phyloP scores from a whole-genome alignment of 2,329 filamentous ascomycete genomes.

The Fusarium sp. region DNA sequence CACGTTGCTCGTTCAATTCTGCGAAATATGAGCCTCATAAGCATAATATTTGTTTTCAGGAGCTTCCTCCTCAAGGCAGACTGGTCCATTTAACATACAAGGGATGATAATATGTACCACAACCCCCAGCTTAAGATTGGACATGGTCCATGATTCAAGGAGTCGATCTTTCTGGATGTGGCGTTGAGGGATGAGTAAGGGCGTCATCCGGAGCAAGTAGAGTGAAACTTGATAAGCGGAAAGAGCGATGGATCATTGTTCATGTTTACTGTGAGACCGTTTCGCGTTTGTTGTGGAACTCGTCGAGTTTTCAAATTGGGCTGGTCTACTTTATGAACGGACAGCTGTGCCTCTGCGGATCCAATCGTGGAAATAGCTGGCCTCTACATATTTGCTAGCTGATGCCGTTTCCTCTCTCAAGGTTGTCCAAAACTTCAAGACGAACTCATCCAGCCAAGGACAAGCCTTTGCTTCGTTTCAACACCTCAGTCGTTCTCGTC shows the following conservation, averaged over 20 bases:
- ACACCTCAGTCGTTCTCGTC: conserved; percentile 4
- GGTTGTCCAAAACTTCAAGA: conserved; percentile 27
- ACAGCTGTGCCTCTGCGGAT: conserved; percentile 18
- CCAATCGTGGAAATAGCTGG: conserved; percentile 32
- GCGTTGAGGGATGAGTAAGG: conserved; percentile 35
- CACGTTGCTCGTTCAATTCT: neutral
- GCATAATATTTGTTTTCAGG: conserved; percentile 4
- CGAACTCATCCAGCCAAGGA: conserved; percentile 3
- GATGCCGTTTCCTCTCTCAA: conserved; percentile 14
- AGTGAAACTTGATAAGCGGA: conserved; percentile 21
- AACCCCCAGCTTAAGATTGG: conserved; percentile 27
- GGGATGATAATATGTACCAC: conserved; percentile 33
- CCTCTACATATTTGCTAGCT: conserved; percentile 2
- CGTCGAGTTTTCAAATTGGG: neutral
- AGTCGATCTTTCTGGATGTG: conserved; percentile 36
- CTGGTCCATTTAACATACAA: conserved; percentile 25
- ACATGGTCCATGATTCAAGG: conserved; percentile 43
- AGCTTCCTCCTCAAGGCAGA: conserved; percentile 1
- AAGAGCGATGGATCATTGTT: conserved; percentile 10
- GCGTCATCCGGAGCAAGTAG: conserved; percentile 31
- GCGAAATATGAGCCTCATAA: neutral
- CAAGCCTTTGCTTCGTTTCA: conserved; percentile 17
- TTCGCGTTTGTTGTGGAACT: conserved; percentile 5
- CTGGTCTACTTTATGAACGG: neutral
- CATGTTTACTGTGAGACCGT: conserved; percentile 8